Conservation (phyloP, 805 yeast species). For the Ogataea methylovora region DNA sequence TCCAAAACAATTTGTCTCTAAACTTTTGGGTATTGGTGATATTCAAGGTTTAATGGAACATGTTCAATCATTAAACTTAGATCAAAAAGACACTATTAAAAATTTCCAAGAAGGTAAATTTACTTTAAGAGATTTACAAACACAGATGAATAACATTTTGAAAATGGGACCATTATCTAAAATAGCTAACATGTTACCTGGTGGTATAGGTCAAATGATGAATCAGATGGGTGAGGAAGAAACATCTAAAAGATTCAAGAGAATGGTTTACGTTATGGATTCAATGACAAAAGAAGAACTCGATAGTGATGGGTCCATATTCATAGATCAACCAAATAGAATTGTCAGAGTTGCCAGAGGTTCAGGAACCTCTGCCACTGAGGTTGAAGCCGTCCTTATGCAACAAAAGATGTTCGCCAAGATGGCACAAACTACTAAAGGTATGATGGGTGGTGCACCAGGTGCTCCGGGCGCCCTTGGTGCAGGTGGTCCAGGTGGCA, state of each 20-base stretch:
- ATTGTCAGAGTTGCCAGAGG: conserved; percentile 90
- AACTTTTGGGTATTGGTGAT: conserved; percentile 91
- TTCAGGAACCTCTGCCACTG: conserved; percentile 86
- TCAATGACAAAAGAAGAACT: conserved; percentile 92
- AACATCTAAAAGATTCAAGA: conserved; percentile 72
- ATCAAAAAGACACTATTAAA: conserved; percentile 85
- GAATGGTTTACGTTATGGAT: conserved; percentile 88
- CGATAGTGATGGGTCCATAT: conserved; percentile 80
- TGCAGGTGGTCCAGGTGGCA: conserved; percentile 36
- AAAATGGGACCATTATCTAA: conserved; percentile 96
- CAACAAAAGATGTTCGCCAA: conserved; percentile 93
- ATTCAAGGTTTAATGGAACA: conserved; percentile 91
- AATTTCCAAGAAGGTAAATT: conserved; percentile 93
- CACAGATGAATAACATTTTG: conserved; percentile 90
- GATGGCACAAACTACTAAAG: conserved; percentile 75
- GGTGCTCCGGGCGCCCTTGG: conserved; percentile 54
- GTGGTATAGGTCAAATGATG: conserved; percentile 77
- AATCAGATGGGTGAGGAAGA: conserved; percentile 89
- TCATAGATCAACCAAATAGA: conserved; percentile 75
- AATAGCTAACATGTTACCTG: conserved; percentile 93
- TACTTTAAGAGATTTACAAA: conserved; percentile 83
- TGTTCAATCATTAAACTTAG: conserved; percentile 78
- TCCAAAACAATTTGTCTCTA: conserved; percentile 85
- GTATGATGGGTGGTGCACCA: conserved; percentile 40
- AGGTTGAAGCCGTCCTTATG: conserved; percentile 84